Evolutionary conservation across 1,284 basidiomycete species (phyloP), one percentile per base, ranked within the genome.

Genomic region (Irpex rosettiformis): DNA sequence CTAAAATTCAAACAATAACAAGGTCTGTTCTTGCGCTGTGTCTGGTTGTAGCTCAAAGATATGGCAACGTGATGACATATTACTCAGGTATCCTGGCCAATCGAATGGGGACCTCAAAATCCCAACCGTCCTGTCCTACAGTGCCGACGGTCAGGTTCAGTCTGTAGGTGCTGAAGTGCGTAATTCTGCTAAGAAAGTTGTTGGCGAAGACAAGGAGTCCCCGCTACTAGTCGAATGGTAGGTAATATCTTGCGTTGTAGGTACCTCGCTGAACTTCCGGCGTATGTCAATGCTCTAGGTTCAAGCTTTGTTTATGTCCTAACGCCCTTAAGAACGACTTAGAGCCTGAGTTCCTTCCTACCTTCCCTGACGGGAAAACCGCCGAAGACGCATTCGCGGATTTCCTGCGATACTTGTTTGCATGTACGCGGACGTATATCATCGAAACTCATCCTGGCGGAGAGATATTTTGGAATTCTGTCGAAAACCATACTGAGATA

Each of bases 81-180:
- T 28, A 24, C 60, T 30, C 54, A 80, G 80, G 48, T 78, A 73
- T 57, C 77, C 77, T 10, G 76, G 73, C 0, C 76, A 79, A 58
- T 73, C 76, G 49, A 69, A 75, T 59, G 72, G 77, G 2, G 72
- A 82, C 54, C 78, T 75, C 5, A 85, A 85, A 66, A 82, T 85
- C 27, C 84, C 83, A 4, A 79, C 82, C 0, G 71, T 84, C 25
- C 67, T 85, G 11, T 84, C 77, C 62, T 86, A 86, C 64, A 77
- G 79, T 60, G 63, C 64, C n/a, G 61, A 70, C 4, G 82, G 83
- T 0, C 66, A 62, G 0, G 73, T 79, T 16, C 69, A 73, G 51
- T 80, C 81, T 3, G 74, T 77, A 40, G 84, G 84, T 13, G 81
- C 83, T 6, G 82, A 85, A 62, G 79, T 81, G 0, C 66, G 72